phyloP scores from a whole-genome alignment of 345 rosid genomes.

The Streptanthus diversifolius region DNA sequence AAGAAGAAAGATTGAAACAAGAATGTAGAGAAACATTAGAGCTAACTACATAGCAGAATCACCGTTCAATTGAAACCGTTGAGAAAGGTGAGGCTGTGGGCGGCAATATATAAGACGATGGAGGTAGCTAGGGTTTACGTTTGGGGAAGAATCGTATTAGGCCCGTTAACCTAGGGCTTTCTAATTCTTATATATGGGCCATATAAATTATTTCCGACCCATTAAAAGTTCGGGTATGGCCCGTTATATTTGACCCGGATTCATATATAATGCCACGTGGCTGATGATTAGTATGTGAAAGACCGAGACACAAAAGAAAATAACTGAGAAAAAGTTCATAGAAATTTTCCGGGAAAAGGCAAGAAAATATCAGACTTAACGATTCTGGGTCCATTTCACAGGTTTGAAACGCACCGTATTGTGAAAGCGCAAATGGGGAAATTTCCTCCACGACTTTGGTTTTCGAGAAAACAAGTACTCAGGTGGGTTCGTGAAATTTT shows the following conservation, averaged over 20 bases:
- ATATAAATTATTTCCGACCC: neutral
- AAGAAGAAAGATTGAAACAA: neutral
- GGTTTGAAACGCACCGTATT: conserved; percentile 28
- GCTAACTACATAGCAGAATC: neutral
- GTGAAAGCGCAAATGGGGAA: conserved; percentile 10
- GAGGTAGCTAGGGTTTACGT: conserved; percentile 24
- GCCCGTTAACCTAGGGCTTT: neutral
- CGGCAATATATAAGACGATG: conserved; percentile 11
- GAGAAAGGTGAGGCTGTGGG: neutral
- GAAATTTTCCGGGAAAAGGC: conserved; percentile 37
- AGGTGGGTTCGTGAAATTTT: neutral
- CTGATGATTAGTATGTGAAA: neutral
- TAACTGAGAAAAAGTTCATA: neutral
- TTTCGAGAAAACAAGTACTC: conserved; percentile 20
- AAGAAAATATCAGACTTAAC: conserved; percentile 22
- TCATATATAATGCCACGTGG: conserved; percentile 3
- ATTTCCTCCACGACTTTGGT: conserved; percentile 26
- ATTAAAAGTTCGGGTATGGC: neutral
- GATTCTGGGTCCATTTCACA: conserved; percentile 16
- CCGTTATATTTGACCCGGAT: neutral
- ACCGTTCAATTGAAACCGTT: neutral
- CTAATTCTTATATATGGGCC: neutral
- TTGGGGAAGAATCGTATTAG: neutral
- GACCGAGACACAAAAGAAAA: neutral
- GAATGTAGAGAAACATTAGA: neutral